These are phyloP conservation scores for Lichtheimia ramosa DNA, from an alignment of 371 early-diverging fungal species.

Conservation along the genomic window DNA sequence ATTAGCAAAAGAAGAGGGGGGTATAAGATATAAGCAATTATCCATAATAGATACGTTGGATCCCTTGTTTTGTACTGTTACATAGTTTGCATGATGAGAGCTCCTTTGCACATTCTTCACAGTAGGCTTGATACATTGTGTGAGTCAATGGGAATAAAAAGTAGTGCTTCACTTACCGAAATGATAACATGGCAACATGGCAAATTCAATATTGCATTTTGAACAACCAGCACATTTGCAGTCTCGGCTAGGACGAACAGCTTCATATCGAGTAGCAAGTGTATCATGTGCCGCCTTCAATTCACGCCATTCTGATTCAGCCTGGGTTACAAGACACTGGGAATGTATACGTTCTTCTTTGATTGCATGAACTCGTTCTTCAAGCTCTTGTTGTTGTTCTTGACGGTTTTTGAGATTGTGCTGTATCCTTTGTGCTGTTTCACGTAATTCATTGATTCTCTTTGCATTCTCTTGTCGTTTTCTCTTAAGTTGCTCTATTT, in stretches of 20 bases:
- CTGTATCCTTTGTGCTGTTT: background rate
- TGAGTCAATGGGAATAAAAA: background rate
- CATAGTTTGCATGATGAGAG: background rate
- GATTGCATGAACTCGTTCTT: background rate
- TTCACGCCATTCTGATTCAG: background rate
- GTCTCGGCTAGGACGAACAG: background rate
- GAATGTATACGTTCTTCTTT: background rate
- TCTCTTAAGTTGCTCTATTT: background rate
- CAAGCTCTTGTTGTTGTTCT: background rate
- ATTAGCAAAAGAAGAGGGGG: background rate
- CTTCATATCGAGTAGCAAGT: background rate
- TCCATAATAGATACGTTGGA: slow-evolving; percentile 8
- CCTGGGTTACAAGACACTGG: background rate
- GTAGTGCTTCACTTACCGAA: slow-evolving; percentile 16
- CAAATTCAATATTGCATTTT: slow-evolving; percentile 24
- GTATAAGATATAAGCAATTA: background rate
- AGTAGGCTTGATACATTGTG: background rate
- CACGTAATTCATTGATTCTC: background rate
- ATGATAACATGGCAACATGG: slow-evolving; percentile 40
- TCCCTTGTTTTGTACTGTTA: background rate
- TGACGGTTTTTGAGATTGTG: background rate
- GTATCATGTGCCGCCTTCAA: background rate
- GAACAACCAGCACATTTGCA: slow-evolving; percentile 41
- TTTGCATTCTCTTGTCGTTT: background rate
- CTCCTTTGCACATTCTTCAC: background rate